Evolutionary conservation across 306 rosid genomes (phyloP), one percentile per base, ranked within the genome.

Genomic region (Cicer chorassanicum): DNA sequence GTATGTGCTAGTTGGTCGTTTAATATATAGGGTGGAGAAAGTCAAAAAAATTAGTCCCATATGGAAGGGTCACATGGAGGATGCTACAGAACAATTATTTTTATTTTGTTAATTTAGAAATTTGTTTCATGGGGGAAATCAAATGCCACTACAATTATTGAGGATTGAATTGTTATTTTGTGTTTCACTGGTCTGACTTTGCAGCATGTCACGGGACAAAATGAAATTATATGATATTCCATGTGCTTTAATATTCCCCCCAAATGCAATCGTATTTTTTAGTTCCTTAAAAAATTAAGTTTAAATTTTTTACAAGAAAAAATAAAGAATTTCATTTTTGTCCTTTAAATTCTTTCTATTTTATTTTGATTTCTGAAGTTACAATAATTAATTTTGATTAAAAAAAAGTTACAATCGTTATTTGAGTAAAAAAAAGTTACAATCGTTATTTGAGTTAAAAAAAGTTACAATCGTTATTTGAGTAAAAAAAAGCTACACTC

Each of bases 181-280:
- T 13, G 36, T 69, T 74, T 70, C 34, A 12, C 56, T 65, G 61
- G 48, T 29, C 73, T 56, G 60, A 53, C 60, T 53, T 6, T 54
- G 69, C 69, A 44, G 36, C 76, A 39, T 77, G 77, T 82, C 83
- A 77, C 85, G 85, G 81, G 80, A 13, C 82, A 70, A 42, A 15
- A 7, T 21, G 6, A 50, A 38, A 54, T 51, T 36, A 62, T 16
- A 51, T 7, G 39, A 62, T 38, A 45, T 45, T 71, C 51, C 68
- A 70, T 40, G 46, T 76, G 85, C 81, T 71, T 40, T 21, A 34
- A 55, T 55, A 62, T 36, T 63, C 54, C 24, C 29, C 60, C 18
- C 13, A 38, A 19, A 50, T 14, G 19, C 7, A n/a, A 3, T 50
- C 19, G 9, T 24, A 2, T 24, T 24, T 24, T 24, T 24, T 24